Percentiles rank a stretch among this genome's conserved stretches.
These are phyloP conservation scores for Trichosporon coremiiforme DNA, from an alignment of 1,284 basidiomycete genomes.

Conservation along the genomic window DNA sequence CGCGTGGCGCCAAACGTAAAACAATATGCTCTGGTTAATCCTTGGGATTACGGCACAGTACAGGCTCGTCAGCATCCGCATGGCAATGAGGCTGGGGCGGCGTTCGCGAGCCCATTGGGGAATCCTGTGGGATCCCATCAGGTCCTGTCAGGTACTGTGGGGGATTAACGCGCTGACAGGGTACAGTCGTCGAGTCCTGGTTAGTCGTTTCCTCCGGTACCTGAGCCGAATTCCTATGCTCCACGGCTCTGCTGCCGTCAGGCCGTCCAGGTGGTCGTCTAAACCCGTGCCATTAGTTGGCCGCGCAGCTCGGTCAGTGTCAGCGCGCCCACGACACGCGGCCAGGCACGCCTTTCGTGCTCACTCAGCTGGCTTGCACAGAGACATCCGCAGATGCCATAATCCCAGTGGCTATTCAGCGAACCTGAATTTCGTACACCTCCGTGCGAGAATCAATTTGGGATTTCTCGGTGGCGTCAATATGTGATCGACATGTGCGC, in stretches of 20 bases:
- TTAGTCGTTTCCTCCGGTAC: constrained; percentile 17
- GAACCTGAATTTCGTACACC: constrained; percentile 10
- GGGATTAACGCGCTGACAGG: background rate
- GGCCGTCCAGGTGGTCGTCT: too few species aligned
- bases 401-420: background rate
- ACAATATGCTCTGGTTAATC: background rate
- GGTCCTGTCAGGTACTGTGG: background rate
- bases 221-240: constrained; percentile 7
- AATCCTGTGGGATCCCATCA: background rate
- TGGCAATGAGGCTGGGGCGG: background rate
- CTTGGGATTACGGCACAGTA: background rate
- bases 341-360: background rate
- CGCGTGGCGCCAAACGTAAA: constrained; percentile 18
- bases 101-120: background rate
- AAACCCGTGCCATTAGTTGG: background rate
- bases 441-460: background rate
- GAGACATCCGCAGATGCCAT: background rate
- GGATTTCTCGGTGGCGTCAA: constrained; percentile 14
- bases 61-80: background rate
- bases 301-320: constrained; percentile 6
- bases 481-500: constrained; percentile 14
- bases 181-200: background rate
- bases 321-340: background rate
- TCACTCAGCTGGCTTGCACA: background rate
- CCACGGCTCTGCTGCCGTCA: constrained; percentile 5